These are phyloP conservation scores for Meira miltonrushii DNA, from an alignment of 1,284 basidiomycete genomes.

Conservation along the genomic window DNA sequence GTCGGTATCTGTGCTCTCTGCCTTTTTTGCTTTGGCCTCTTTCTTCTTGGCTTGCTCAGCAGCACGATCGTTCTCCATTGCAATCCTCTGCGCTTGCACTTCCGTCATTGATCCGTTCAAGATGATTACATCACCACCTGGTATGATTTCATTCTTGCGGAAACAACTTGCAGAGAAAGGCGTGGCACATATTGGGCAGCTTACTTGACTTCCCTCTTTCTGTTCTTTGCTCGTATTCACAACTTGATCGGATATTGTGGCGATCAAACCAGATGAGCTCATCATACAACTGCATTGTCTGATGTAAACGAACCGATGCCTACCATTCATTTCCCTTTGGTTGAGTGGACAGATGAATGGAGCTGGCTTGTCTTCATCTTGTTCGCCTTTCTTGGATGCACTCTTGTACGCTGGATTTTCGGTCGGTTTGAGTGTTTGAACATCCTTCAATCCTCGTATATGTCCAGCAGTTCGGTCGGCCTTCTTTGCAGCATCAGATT, in stretches of 20 bases:
- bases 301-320: conserved; percentile 42
- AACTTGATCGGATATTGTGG: conserved; percentile 15
- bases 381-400: conserved; percentile 3
- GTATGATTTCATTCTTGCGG: conserved; percentile 17
- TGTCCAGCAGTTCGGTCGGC: conserved; percentile 28
- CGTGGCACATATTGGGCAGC: conserved; percentile 34
- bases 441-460: conserved; percentile 27
- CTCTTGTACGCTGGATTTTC: conserved; percentile 16
- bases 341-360: conserved; percentile 47
- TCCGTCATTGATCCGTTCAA: conserved; percentile 29
- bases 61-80: conserved; percentile 17
- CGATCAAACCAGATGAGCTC: conserved; percentile 35
- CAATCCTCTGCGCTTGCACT: conserved; percentile 23
- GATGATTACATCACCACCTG: conserved; percentile 23
- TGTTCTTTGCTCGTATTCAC: background rate
- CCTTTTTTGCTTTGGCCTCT: conserved; percentile 1
- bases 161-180: conserved; percentile 25
- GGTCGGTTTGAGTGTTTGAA: conserved; percentile 28
- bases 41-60: conserved; percentile 3
- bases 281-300: conserved; percentile 39
- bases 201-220: background rate
- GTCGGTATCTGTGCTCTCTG: background rate
- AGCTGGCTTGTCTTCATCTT: conserved; percentile 7
- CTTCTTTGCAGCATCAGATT: background rate
- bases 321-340: conserved; percentile 42